phyloP scores from a whole-genome alignment of 169 alveolate species.

The Plasmodium knowlesi region DNA sequence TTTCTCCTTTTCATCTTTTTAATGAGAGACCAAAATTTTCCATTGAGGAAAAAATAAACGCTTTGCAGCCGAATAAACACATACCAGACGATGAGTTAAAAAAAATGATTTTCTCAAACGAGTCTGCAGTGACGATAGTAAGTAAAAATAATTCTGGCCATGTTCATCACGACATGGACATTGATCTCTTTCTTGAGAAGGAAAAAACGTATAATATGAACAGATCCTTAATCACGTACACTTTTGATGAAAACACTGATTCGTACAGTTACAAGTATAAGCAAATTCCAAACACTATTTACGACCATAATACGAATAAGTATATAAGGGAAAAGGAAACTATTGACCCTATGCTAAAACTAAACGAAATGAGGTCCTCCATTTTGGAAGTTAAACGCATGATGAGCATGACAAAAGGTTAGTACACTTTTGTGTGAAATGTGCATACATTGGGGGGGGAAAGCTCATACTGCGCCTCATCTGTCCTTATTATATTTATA shows the following conservation, averaged over 20 bases:
- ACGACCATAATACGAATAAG: constrained; percentile 65
- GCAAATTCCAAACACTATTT: constrained; percentile 73
- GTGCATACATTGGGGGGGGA: not conserved
- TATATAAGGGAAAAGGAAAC: constrained; percentile 79
- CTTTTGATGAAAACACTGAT: constrained; percentile 51
- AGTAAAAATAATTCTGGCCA: not conserved
- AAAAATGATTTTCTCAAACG: constrained; percentile 42
- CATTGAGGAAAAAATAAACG: constrained; percentile 53
- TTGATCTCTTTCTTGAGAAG: constrained; percentile 58
- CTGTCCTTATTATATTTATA: not conserved
- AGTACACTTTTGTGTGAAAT: not conserved
- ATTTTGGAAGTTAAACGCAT: constrained; percentile 81
- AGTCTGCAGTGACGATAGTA: constrained; percentile 34
- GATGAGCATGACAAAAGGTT: constrained; percentile 86
- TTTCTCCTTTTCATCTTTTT: constrained; percentile 74
- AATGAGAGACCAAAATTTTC: constrained; percentile 64
- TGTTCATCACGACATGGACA: constrained; percentile 50
- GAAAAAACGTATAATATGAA: constrained; percentile 68
- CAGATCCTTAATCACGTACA: constrained; percentile 64
- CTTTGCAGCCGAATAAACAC: constrained; percentile 50
- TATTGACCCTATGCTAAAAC: constrained; percentile 81
- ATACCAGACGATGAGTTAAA: constrained; percentile 68
- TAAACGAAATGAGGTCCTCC: constrained; percentile 81
- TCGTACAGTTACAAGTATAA: constrained; percentile 60
- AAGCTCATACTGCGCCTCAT: not conserved